A percentile compares a stretch with the other conserved stretches of the same genome.
Conservation (phyloP, 768 basidiomycete species). For the Boletus fagicola region DNA sequence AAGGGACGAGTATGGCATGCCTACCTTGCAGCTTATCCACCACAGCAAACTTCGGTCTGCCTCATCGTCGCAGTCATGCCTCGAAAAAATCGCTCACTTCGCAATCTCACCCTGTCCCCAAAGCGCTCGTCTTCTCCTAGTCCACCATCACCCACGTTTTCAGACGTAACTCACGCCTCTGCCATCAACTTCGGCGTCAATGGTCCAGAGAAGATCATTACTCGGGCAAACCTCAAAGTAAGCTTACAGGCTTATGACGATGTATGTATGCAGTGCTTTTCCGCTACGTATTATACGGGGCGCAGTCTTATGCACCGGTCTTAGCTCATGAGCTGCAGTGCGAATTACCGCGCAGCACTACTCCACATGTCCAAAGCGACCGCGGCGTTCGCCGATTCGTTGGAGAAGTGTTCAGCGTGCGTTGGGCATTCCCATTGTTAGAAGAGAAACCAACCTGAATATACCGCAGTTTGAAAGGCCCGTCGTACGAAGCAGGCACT, state of each 20-base stretch:
- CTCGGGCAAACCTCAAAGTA: conserved; percentile 70
- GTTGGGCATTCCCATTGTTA: conserved; percentile 23
- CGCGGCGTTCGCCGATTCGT: conserved; percentile 80
- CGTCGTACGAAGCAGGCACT: conserved; percentile 75
- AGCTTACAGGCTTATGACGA: conserved; percentile 81
- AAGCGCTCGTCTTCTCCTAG: conserved; percentile 47
- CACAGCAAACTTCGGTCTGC: conserved; percentile 12
- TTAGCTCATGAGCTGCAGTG: conserved; percentile 73
- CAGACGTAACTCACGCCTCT: conserved; percentile 76
- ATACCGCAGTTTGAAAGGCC: conserved; percentile 64
- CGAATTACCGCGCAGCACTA: conserved; percentile 78
- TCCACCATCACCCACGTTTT: conserved; percentile 82
- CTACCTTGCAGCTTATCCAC: conserved; percentile 15
- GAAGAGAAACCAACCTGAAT: background rate
- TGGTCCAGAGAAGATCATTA: conserved; percentile 81
- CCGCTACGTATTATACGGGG: background rate
- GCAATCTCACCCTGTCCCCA: conserved; percentile 49
- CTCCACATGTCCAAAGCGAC: conserved; percentile 80
- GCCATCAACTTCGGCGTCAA: conserved; percentile 71
- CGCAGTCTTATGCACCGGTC: conserved; percentile 21
- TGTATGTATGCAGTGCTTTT: conserved; percentile 42
- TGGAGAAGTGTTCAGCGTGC: conserved; percentile 82
- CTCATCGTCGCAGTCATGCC: conserved; percentile 37
- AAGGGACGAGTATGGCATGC: conserved; percentile 8
- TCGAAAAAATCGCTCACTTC: conserved; percentile 56